A percentile compares a stretch with the other conserved stretches of the same genome.
These are phyloP conservation scores for Trifolium repens DNA, from an alignment of 306 rosid genomes.

Conservation along the genomic window DNA sequence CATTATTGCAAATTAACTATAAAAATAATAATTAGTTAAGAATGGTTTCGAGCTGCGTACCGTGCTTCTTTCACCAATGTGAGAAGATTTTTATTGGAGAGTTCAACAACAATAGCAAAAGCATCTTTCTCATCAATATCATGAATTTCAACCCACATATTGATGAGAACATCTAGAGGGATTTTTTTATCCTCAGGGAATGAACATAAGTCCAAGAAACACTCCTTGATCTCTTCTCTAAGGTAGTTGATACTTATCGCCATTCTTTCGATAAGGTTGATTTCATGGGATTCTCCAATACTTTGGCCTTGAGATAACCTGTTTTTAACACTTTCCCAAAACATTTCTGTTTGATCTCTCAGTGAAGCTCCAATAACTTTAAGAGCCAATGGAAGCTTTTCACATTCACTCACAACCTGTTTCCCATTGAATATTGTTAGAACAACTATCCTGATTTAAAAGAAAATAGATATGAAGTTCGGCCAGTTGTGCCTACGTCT, in stretches of 20 bases:
- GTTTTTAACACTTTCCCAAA: conserved; percentile 72
- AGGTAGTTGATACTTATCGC: conserved; percentile 64
- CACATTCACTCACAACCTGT: conserved; percentile 83
- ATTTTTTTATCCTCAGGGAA: conserved; percentile 91
- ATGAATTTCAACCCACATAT: conserved; percentile 83
- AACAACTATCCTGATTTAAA: neutral
- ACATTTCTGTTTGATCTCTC: conserved; percentile 70
- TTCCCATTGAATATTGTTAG: conserved; percentile 1
- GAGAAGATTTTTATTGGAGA: conserved; percentile 82
- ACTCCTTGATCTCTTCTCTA: conserved; percentile 60
- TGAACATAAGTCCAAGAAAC: conserved; percentile 82
- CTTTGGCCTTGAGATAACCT: conserved; percentile 77
- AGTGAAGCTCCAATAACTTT: conserved; percentile 93
- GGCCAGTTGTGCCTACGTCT: no score
- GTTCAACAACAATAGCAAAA: conserved; percentile 77
- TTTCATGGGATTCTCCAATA: conserved; percentile 74
- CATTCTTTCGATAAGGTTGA: conserved; percentile 69
- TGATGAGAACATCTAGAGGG: conserved; percentile 83
- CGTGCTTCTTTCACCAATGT: conserved; percentile 74
- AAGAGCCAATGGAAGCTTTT: conserved; percentile 88
- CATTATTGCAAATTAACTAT: neutral
- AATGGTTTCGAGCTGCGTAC: conserved; percentile 48
- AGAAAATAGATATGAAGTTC: neutral
- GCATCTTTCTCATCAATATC: conserved; percentile 74
- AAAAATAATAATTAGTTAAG: neutral